Percentiles rank a stretch among this genome's conserved stretches.
Conservation (phyloP, 176 grass and related monocot genomes). For the Canna indica region DNA sequence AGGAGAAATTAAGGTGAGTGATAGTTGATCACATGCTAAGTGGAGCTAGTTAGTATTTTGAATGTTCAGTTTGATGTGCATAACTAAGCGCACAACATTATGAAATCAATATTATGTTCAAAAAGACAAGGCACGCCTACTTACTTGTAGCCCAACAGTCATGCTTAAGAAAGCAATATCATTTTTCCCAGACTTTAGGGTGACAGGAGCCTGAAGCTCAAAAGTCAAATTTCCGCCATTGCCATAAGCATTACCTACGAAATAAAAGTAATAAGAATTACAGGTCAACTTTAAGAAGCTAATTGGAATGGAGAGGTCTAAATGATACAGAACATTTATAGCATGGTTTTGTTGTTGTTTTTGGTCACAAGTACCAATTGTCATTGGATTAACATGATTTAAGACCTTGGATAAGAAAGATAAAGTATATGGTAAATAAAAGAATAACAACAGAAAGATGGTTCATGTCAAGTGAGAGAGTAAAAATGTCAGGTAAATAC, state of each 20-base stretch:
- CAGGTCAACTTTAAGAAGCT: not conserved
- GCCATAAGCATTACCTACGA: slow-evolving; percentile 63
- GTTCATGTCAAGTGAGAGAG: too few species aligned
- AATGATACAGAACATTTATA: not conserved
- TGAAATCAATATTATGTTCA: not conserved
- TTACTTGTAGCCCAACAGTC: slow-evolving; percentile 93
- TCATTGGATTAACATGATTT: not conserved
- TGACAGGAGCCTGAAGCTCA: slow-evolving; percentile 38
- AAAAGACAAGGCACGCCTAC: slow-evolving; percentile 1
- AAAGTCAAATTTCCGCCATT: slow-evolving; percentile 60
- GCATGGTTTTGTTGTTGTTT: not conserved
- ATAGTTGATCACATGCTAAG: too few species aligned
- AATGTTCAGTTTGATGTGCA: too few species aligned
- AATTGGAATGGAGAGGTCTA: not conserved
- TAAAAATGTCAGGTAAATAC: slow-evolving; percentile 33
- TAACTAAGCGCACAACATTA: not conserved
- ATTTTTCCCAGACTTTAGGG: slow-evolving; percentile 58
- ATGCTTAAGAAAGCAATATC: slow-evolving; percentile 77
- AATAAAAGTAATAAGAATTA: not conserved
- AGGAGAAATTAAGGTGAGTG: too few species aligned
- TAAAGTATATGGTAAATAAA: not conserved
- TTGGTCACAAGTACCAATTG: not conserved
- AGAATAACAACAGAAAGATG: not conserved
- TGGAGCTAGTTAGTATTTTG: too few species aligned
- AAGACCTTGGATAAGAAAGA: not conserved